These are phyloP conservation scores for Papiliotrema terrestris DNA, from an alignment of 1,284 basidiomycete species.

Conservation along the genomic window DNA sequence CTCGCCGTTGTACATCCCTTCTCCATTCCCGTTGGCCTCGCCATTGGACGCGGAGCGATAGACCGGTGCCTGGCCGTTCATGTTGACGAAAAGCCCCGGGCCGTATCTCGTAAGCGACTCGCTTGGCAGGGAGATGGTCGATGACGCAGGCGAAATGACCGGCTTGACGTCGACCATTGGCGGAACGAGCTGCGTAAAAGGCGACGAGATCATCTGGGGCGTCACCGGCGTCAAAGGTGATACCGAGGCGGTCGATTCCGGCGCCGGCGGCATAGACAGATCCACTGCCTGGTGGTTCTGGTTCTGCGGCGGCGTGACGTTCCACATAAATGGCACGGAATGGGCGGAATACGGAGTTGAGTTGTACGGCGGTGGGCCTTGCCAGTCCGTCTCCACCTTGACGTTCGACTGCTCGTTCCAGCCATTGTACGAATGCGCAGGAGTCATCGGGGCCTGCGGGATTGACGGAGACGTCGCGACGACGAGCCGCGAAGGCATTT, in stretches of 20 bases:
- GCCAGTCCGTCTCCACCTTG: neutral
- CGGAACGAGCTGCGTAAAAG: neutral
- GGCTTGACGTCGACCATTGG: constrained; percentile 4
- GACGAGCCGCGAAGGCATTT: too few relatives aligned
- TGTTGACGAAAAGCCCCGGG: neutral
- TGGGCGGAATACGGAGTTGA: neutral
- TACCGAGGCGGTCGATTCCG: constrained; percentile 1
- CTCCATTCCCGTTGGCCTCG: neutral
- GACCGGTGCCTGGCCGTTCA: neutral
- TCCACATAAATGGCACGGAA: constrained; percentile 1
- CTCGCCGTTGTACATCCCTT: neutral
- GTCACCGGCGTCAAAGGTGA: neutral
- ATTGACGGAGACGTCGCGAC: neutral
- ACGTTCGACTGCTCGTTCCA: neutral
- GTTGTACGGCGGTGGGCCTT: too few relatives aligned
- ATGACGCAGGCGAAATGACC: constrained; percentile 3
- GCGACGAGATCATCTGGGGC: neutral
- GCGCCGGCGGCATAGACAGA: neutral
- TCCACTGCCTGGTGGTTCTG: neutral
- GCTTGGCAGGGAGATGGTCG: neutral
- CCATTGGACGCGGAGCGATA: neutral
- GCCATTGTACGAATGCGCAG: neutral
- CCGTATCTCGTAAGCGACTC: neutral
- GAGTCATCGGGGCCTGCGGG: neutral
- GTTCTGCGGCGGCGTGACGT: constrained; percentile 4